These are phyloP conservation scores for Neoboletus magnificus DNA, from an alignment of 768 basidiomycete species.

Conservation along the genomic window DNA sequence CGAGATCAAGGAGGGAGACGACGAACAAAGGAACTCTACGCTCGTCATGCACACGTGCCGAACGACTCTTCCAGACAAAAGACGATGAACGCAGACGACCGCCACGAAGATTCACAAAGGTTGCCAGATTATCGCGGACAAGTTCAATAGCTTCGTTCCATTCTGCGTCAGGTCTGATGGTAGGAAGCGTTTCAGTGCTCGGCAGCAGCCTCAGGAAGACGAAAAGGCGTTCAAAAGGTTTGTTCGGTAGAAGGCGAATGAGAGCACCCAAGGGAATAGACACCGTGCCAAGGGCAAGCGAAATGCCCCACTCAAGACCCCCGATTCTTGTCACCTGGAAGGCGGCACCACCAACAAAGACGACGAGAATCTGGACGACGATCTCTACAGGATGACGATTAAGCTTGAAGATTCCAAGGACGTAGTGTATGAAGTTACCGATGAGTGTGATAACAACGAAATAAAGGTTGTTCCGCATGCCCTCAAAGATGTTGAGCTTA, in stretches of 20 bases:
- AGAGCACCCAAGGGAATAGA: constrained; percentile 86
- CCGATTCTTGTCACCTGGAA: constrained; percentile 82
- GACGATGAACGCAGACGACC: constrained; percentile 84
- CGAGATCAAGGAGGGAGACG: constrained; percentile 18
- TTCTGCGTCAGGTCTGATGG: constrained; percentile 51
- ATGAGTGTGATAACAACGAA: constrained; percentile 83
- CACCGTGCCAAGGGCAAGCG: constrained; percentile 79
- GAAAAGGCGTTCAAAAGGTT: constrained; percentile 66
- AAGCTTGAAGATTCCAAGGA: constrained; percentile 2
- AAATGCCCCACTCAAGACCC: constrained; percentile 92
- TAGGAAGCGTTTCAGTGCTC: constrained; percentile 61
- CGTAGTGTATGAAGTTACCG: constrained; percentile 47
- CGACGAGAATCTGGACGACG: constrained; percentile 80
- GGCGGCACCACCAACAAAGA: constrained; percentile 87
- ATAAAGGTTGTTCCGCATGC: constrained; percentile 73
- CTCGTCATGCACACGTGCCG: constrained; percentile 51
- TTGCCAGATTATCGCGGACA: constrained; percentile 82
- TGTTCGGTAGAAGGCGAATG: constrained; percentile 78
- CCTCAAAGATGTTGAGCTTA: constrained; percentile 85
- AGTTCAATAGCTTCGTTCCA: constrained; percentile 80
- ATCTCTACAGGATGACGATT: constrained; percentile 55
- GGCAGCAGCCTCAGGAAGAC: constrained; percentile 56
- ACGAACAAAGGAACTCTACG: constrained; percentile 47
- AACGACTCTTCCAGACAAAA: constrained; percentile 79
- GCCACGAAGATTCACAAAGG: constrained; percentile 81